Conservation (phyloP, 2,329 filamentous ascomycete genomes). For the Epicoccum sorghinum region DNA sequence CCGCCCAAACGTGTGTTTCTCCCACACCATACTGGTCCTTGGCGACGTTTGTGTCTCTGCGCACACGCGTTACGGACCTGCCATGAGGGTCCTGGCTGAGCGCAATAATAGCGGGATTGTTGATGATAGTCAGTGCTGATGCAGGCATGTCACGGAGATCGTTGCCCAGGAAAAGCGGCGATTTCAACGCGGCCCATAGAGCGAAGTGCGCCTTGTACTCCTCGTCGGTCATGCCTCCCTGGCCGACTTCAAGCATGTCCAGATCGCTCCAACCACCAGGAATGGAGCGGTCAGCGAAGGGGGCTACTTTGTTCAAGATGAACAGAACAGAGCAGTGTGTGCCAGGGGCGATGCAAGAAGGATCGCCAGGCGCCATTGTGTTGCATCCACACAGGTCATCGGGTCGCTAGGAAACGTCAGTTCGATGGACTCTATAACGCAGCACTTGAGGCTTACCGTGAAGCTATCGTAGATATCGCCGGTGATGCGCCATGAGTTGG, state of each 20-base stretch:
- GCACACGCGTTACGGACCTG: conserved; percentile 29
- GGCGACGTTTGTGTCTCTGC: conserved; percentile 24
- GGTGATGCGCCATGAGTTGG: conserved; percentile 44
- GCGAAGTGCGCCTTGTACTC: conserved; percentile 50
- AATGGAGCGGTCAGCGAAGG: conserved; percentile 35
- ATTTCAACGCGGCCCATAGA: conserved; percentile 51
- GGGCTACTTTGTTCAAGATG: conserved; percentile 38
- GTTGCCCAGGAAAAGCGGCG: conserved; percentile 53
- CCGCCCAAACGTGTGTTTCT: conserved; percentile 34
- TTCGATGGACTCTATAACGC: background rate
- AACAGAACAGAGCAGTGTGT: conserved; percentile 38
- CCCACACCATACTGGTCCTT: conserved; percentile 33
- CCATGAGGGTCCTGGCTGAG: conserved; percentile 35
- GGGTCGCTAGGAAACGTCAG: conserved; percentile 21
- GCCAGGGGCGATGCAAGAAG: conserved; percentile 34
- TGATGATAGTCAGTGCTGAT: conserved; percentile 49
- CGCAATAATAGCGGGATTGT: conserved; percentile 42
- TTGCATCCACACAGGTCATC: conserved; percentile 37
- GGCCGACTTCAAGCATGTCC: conserved; percentile 40
- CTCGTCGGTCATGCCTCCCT: conserved; percentile 37
- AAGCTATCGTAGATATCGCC: conserved; percentile 42
- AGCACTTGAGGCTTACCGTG: conserved; percentile 7
- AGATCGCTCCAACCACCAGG: conserved; percentile 40
- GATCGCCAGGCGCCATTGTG: conserved; percentile 29
- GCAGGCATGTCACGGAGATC: conserved; percentile 47